These are phyloP conservation scores for Picea glauca DNA, from an alignment of 75 land plant species.

Conservation along the genomic window DNA sequence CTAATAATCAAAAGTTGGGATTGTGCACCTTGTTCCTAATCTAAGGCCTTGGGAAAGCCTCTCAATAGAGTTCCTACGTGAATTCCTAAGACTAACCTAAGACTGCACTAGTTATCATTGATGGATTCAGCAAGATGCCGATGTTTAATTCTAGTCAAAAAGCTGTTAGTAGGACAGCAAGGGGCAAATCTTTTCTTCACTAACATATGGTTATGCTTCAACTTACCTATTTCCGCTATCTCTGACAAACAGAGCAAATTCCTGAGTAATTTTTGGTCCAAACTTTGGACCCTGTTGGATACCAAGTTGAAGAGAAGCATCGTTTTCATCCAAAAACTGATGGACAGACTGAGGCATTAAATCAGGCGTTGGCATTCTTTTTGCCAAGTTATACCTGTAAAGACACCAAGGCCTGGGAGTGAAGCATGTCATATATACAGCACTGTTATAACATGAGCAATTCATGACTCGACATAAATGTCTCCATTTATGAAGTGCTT, in stretches of 20 bases:
- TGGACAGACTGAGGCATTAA: not conserved
- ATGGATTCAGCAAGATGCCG: not conserved
- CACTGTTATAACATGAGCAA: no score
- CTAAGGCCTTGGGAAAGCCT: no score
- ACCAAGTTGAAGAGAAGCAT: not conserved
- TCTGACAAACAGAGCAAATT: not conserved
- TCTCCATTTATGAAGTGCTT: no score
- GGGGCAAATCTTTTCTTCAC: not conserved
- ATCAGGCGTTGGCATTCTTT: no score
- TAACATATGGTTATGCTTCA: not conserved
- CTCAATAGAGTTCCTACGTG: no score
- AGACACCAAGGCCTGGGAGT: no score
- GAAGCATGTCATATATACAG: no score
- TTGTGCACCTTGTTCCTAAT: no score
- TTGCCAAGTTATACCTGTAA: no score
- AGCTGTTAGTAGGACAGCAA: not conserved
- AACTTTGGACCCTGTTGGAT: not conserved
- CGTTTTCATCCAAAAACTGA: not conserved
- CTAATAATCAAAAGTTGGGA: no score
- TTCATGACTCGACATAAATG: no score
- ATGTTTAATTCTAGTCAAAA: not conserved
- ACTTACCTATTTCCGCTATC: not conserved
- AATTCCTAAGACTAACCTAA: not conserved
- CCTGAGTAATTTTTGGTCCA: not conserved
- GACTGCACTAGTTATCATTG: not conserved